phyloP scores from a whole-genome alignment of 495 filamentous ascomycete genomes.

The Penicillium lividum region DNA sequence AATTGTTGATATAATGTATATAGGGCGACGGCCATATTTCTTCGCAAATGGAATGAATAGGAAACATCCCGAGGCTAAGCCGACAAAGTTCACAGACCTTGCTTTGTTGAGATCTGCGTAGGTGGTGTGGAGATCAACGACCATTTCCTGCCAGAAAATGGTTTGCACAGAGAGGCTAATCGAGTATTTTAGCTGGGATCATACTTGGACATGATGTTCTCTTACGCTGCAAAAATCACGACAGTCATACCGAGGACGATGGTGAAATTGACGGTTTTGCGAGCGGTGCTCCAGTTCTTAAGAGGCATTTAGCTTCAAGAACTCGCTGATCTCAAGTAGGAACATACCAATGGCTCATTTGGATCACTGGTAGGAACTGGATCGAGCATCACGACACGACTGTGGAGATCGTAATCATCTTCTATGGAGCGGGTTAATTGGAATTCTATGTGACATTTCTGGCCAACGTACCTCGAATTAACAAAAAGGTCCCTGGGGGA shows the following conservation, averaged over 20 bases:
- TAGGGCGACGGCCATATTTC: constrained; percentile 35
- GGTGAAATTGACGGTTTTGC: constrained; percentile 35
- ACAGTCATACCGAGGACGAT: constrained; percentile 34
- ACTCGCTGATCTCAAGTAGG: background rate
- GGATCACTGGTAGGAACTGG: constrained; percentile 35
- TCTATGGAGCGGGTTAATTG: constrained; percentile 16
- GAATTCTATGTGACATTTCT: background rate
- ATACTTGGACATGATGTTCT: background rate
- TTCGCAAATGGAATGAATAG: constrained; percentile 38
- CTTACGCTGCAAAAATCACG: constrained; percentile 38
- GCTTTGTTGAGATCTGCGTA: constrained; percentile 31
- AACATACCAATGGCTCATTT: constrained; percentile 36
- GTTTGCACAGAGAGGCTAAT: constrained; percentile 32
- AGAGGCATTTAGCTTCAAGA: background rate
- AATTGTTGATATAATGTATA: constrained; percentile 35
- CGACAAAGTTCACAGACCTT: constrained; percentile 38
- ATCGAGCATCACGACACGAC: constrained; percentile 26
- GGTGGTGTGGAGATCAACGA: constrained; percentile 28
- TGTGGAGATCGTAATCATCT: constrained; percentile 19
- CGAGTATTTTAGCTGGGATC: background rate
- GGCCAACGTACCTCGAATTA: constrained; percentile 28
- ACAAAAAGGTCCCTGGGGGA: constrained; percentile 35
- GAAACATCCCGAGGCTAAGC: constrained; percentile 32
- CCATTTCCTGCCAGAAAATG: constrained; percentile 42
- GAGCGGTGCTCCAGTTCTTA: constrained; percentile 37